Evolutionary conservation across 2,329 filamentous ascomycete species (phyloP).

Genomic region (Pseudopyricularia javanii): DNA sequence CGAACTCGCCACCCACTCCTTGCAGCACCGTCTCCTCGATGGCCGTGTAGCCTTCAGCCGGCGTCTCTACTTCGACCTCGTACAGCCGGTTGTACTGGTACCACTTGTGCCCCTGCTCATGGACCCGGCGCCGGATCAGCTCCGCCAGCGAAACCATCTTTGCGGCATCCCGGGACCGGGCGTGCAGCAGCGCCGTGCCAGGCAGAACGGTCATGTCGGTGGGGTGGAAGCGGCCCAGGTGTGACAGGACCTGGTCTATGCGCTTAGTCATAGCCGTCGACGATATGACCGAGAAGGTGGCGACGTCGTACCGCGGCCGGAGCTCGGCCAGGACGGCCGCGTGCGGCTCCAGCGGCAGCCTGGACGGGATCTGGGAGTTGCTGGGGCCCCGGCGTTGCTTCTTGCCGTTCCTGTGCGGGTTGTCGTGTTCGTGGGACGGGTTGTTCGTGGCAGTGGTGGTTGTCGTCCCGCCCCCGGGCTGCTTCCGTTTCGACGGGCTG

Average conservation of each 20-base stretch:
- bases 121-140: constrained; percentile 46
- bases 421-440: background rate
- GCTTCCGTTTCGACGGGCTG: constrained; percentile 5
- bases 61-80: constrained; percentile 24
- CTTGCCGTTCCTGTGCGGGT: background rate
- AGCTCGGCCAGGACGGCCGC: constrained; percentile 30
- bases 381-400: constrained; percentile 5
- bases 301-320: constrained; percentile 32
- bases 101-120: constrained; percentile 31
- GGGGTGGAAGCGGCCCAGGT: constrained; percentile 24
- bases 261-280: constrained; percentile 48
- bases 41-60: constrained; percentile 10
- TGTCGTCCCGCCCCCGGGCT: background rate
- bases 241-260: constrained; percentile 28
- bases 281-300: constrained; percentile 41
- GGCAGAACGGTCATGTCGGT: constrained; percentile 12
- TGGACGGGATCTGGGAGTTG: constrained; percentile 7
- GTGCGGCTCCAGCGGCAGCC: constrained; percentile 21
- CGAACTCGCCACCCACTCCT: constrained; percentile 11
- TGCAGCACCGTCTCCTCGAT: constrained; percentile 30
- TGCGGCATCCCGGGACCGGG: constrained; percentile 36
- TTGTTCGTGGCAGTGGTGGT: constrained; percentile 1
- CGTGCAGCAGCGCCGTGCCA: constrained; percentile 34
- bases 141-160: constrained; percentile 61
- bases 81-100: constrained; percentile 47